Evolutionary conservation across 345 rosid genomes (phyloP).

Genomic region (Salix viminalis): DNA sequence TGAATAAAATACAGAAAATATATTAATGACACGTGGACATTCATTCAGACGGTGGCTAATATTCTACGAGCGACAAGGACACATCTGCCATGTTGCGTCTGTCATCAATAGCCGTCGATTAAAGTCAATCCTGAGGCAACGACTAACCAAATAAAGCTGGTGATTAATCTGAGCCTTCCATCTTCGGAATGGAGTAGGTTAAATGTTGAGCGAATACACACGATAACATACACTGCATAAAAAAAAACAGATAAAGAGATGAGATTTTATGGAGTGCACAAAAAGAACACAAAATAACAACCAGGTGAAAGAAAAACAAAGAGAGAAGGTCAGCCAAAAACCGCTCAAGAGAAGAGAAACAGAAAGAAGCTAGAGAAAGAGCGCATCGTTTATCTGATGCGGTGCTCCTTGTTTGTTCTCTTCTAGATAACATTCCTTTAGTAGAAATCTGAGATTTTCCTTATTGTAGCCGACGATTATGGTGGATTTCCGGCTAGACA

Average conservation of each 20-base stretch:
- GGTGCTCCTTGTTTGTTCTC: neutral
- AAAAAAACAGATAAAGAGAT: conserved; percentile 8
- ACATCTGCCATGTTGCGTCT: conserved; percentile 43
- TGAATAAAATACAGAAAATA: neutral
- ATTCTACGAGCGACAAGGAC: conserved; percentile 37
- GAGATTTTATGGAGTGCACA: neutral
- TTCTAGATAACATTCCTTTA: neutral
- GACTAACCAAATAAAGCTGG: neutral
- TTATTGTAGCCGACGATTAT: neutral
- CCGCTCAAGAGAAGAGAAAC: neutral
- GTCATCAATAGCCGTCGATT: conserved; percentile 23
- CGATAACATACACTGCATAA: conserved; percentile 2
- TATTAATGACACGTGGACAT: neutral
- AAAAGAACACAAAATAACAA: neutral
- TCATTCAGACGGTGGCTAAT: neutral
- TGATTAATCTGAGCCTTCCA: conserved; percentile 39
- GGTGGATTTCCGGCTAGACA: neutral
- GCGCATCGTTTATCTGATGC: neutral
- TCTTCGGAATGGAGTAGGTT: neutral
- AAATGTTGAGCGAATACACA: conserved; percentile 6
- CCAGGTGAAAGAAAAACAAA: conserved; percentile 6
- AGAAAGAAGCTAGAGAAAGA: neutral
- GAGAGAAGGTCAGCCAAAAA: neutral
- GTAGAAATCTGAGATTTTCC: neutral
- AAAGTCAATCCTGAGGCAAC: conserved; percentile 9